Evolutionary conservation across 148 eudicot genomes (phyloP), one percentile per base, ranked within the genome.

Genomic region (Euryodendron excelsum): DNA sequence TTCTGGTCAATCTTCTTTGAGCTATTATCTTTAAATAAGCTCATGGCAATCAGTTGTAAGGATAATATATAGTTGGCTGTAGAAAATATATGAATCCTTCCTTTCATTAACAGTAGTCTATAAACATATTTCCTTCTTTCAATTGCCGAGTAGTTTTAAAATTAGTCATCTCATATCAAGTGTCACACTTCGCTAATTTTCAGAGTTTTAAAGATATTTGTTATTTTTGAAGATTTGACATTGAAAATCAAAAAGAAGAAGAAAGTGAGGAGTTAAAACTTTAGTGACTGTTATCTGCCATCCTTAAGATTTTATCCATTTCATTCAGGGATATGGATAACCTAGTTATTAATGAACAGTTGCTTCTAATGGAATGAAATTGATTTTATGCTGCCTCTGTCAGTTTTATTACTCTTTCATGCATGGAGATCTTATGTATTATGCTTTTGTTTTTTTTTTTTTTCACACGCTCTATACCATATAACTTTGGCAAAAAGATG

Each of bases 41-140:
- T 80, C 48, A 64, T 75, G 75, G 77, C 41, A 85, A 83, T 85
- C 64, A 83, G 76, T 71, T 84, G 76, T 79, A 80, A 79, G 79
- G 80, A 82, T 80, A 69, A 30, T 78, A 72, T 73, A 78, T 82
- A 61, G 62, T 76, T 83, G 74, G 76, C 62, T 66, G 63, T 56
- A 23, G 25, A 21, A 78, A 82, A 78, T 80, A 84, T 33, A 78
- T 61, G 33, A 80, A 80, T 47, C n/a, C 39, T 74, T 60, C 27
- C 3, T 18, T 44, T 60, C 23, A 15, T 4, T 5, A 47, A 1
- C 30, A 13, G 23, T 33, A 65, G 0, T 67, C 27, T 37, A 14
- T 74, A 39, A 28, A 21, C 30, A 8, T 33, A 23, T 33, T 14
- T 34, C 7, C 13, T 23, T 17, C 44, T 58, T 74, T 23, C 44